phyloP scores from a whole-genome alignment of 192 early-diverging fungal species.

The Kickxella alabastrina region DNA sequence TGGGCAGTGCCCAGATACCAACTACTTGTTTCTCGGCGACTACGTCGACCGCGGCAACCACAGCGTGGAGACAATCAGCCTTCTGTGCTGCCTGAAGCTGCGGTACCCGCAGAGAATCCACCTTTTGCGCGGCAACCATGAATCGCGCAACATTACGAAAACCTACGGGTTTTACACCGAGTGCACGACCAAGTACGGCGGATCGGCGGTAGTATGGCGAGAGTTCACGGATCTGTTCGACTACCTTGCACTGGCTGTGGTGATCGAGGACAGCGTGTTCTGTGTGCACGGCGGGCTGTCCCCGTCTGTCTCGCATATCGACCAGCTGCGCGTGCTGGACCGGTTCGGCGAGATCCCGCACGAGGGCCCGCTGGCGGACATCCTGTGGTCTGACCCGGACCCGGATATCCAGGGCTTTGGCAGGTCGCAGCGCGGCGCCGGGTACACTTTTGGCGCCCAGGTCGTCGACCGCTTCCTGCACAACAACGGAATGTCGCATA shows the following conservation, averaged over 20 bases:
- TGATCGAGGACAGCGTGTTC: slow-evolving; percentile 86
- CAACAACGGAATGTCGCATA: slow-evolving; percentile 82
- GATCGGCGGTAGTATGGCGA: slow-evolving; percentile 77
- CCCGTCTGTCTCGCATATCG: slow-evolving; percentile 30
- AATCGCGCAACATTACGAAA: slow-evolving; percentile 87
- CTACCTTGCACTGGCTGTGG: slow-evolving; percentile 81
- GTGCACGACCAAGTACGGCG: slow-evolving; percentile 85
- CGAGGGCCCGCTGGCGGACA: slow-evolving; percentile 41
- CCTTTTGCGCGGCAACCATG: slow-evolving; percentile 91
- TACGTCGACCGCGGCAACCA: slow-evolving; percentile 99
- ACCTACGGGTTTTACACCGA: slow-evolving; percentile 95
- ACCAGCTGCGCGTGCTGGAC: slow-evolving; percentile 32
- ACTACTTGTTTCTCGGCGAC: slow-evolving; percentile 99
- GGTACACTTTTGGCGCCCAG: slow-evolving; percentile 94
- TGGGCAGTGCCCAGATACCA: slow-evolving; percentile 84
- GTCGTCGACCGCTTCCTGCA: slow-evolving; percentile 96
- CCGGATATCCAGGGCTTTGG: slow-evolving; percentile 21
- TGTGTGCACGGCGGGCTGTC: slow-evolving; percentile 89
- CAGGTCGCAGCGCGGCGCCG: slow-evolving; percentile 70
- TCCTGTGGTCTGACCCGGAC: slow-evolving; percentile 49
- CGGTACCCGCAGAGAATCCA: slow-evolving; percentile 85
- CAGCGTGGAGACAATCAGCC: slow-evolving; percentile 90
- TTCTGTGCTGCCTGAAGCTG: slow-evolving; percentile 84
- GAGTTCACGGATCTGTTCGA: slow-evolving; percentile 96
- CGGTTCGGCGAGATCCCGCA: slow-evolving; percentile 46